phyloP scores from a whole-genome alignment of 176 grass and related monocot species.

The Aechmea fasciata region DNA sequence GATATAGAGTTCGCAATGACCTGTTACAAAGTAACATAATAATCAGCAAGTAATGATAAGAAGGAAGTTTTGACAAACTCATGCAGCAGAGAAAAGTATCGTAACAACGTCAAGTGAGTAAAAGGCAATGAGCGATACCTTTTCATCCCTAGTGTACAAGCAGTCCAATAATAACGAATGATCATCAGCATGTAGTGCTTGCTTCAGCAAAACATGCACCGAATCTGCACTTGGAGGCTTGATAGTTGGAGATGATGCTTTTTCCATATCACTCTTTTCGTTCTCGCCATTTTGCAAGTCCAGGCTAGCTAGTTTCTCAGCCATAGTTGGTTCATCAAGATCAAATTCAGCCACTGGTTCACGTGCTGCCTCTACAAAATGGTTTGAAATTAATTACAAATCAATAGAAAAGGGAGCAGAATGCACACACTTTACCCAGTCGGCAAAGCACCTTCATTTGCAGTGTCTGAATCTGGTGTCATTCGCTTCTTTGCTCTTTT shows the following conservation, averaged over 20 bases:
- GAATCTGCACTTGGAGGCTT: constrained; percentile 77
- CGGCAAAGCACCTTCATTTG: constrained; percentile 24
- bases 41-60: constrained; percentile 10
- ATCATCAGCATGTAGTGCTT: constrained; percentile 88
- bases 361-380: constrained; percentile 27
- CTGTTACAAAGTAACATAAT: constrained; percentile 30
- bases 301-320: constrained; percentile 59
- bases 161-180: constrained; percentile 55
- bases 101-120: not conserved
- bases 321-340: constrained; percentile 74
- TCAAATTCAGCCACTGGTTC: constrained; percentile 37
- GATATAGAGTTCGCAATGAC: constrained; percentile 80
- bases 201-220: constrained; percentile 85
- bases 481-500: constrained; percentile 48
- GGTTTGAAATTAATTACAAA: not conserved
- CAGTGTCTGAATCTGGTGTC: constrained; percentile 39
- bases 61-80: constrained; percentile 8
- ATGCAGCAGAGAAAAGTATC: not conserved
- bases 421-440: constrained; percentile 7
- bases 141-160: constrained; percentile 72
- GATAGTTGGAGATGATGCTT: constrained; percentile 34
- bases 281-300: constrained; percentile 36
- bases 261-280: constrained; percentile 12
- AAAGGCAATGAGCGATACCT: constrained; percentile 34
- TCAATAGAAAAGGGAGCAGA: not conserved